Conservation (phyloP, 1,139 yeast species). For the Lodderomyces pseudojiufengensis region DNA sequence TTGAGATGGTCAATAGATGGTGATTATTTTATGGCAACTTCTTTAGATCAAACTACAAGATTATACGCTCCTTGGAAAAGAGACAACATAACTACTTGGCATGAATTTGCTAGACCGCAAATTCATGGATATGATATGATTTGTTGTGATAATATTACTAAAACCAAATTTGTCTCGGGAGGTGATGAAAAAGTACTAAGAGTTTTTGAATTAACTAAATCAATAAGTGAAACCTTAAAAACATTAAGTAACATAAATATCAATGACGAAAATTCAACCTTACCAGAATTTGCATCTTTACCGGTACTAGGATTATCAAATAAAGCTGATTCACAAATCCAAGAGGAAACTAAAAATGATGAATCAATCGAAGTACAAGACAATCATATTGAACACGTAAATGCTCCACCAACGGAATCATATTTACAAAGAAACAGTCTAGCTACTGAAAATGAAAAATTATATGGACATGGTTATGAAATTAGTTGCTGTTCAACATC, state of each 20-base stretch:
- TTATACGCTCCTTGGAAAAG: conserved; percentile 62
- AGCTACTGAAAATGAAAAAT: conserved; percentile 92
- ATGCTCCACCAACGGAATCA: conserved; percentile 78
- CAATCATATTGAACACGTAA: conserved; percentile 28
- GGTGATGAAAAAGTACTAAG: conserved; percentile 95
- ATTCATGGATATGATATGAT: conserved; percentile 98
- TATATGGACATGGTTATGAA: conserved; percentile 98
- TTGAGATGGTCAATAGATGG: conserved; percentile 74
- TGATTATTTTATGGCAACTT: conserved; percentile 65
- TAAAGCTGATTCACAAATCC: conserved; percentile 62
- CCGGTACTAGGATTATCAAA: conserved; percentile 95
- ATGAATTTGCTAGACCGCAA: conserved; percentile 94
- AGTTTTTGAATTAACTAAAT: conserved; percentile 85
- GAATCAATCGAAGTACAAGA: conserved; percentile 37
- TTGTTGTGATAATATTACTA: conserved; percentile 61
- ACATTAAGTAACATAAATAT: conserved; percentile 49
- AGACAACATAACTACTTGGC: conserved; percentile 54
- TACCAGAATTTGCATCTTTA: conserved; percentile 81
- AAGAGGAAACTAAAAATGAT: conserved; percentile 35
- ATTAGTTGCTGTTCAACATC: conserved; percentile 74
- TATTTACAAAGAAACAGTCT: conserved; percentile 86
- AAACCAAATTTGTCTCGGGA: conserved; percentile 76
- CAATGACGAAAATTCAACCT: conserved; percentile 19
- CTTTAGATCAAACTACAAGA: conserved; percentile 91
- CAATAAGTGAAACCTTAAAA: conserved; percentile 61